Conservation (phyloP, 2,329 filamentous ascomycete genomes). For the Bipolaris zeicola region DNA sequence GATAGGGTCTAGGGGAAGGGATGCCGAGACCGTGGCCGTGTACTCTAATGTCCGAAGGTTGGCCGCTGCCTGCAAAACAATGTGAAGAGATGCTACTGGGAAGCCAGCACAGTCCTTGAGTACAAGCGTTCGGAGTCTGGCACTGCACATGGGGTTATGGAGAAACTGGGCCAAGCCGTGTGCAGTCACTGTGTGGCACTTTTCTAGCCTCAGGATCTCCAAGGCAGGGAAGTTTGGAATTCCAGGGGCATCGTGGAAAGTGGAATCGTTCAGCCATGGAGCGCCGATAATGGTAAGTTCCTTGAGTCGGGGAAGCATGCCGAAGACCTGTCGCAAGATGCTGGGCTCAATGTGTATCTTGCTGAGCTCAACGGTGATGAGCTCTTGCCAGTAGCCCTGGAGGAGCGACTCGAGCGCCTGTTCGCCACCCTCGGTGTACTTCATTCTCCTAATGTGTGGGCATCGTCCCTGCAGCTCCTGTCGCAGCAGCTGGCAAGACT, state of each 20-base stretch:
- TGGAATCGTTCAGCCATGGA: constrained; percentile 72
- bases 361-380: constrained; percentile 75
- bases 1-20: constrained; percentile 62
- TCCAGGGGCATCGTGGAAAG: constrained; percentile 70
- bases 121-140: constrained; percentile 69
- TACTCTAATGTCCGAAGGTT: constrained; percentile 65
- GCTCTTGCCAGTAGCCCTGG: constrained; percentile 68
- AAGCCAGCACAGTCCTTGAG: constrained; percentile 73
- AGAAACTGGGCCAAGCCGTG: constrained; percentile 74
- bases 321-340: constrained; percentile 72
- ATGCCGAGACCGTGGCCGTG: constrained; percentile 60
- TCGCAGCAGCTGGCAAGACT: constrained; percentile 73
- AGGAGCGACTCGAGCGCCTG: constrained; percentile 73
- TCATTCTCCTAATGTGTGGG: constrained; percentile 86
- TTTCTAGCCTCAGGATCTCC: constrained; percentile 72
- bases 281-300: constrained; percentile 77
- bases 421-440: constrained; percentile 79
- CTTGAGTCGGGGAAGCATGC: constrained; percentile 67
- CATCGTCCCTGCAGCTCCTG: constrained; percentile 85
- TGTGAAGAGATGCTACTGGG: constrained; percentile 64
- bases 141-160: constrained; percentile 59
- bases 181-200: constrained; percentile 73
- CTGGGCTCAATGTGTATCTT: constrained; percentile 71
- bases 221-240: constrained; percentile 76
- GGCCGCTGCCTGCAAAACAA: constrained; percentile 64